Conservation (phyloP, 2,329 filamentous ascomycete genomes). For the Beauveria sp. region DNA sequence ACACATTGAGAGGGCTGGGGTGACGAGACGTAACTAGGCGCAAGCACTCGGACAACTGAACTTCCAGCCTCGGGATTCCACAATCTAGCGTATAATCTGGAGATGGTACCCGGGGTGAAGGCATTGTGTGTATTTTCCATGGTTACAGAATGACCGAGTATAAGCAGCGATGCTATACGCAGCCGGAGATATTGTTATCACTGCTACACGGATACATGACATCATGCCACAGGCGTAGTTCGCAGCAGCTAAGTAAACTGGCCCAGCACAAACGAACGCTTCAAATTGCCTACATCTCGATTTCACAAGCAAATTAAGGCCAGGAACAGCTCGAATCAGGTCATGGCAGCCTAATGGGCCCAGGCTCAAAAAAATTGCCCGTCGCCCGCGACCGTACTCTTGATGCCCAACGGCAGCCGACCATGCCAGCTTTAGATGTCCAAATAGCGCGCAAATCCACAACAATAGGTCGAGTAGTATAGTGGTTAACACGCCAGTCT, state of each 20-base stretch:
- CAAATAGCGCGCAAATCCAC: background rate
- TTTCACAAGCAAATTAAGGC: no score
- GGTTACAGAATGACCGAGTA: background rate
- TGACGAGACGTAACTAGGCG: background rate
- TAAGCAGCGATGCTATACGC: no score
- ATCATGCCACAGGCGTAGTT: background rate
- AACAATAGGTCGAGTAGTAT: conserved; percentile 15
- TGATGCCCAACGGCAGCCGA: background rate
- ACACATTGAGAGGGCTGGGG: conserved; percentile 7
- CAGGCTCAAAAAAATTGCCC: background rate
- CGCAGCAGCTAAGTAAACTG: background rate
- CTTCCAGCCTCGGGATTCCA: background rate
- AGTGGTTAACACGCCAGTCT: conserved; percentile 18
- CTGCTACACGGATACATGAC: background rate
- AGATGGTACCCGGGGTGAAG: background rate
- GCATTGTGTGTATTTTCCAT: background rate
- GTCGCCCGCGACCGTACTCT: background rate
- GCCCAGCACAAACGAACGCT: background rate
- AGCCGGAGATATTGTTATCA: background rate
- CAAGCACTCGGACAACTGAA: background rate
- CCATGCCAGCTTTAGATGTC: background rate
- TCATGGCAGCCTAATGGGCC: background rate
- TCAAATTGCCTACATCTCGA: background rate
- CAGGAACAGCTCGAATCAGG: background rate
- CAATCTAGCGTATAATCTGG: background rate